Base-by-base conservation (phyloP, 1,284 basidiomycete species). In the Paramarasmius palmivorus region DNA sequence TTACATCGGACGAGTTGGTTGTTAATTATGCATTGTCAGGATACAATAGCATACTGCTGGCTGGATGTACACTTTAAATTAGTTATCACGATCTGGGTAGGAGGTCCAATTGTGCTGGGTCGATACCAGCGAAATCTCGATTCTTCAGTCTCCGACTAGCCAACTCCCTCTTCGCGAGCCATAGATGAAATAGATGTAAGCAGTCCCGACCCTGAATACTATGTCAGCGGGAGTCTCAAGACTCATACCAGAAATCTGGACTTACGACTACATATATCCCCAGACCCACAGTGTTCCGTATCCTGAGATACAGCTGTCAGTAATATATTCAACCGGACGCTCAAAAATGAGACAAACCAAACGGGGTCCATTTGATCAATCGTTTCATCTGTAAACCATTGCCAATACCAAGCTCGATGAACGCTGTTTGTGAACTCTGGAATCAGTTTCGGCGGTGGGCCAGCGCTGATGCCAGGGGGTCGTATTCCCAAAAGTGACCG, bases 181-280 rank as follows among this genome's bases (percentile, higher is more conserved):
- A 57, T n/a, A 57, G 38, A 29, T 57, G 55, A 23, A 57, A 50
- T 17, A 57, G 42, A 20, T 57, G 55, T 8, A 53, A 15, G 32
- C 48, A 53, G 22, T 57, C 55, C 23, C 50, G 52, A 15, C 38
- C 29, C 55, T 57, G n/a, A 40, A 46, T 25, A 19, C 15, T 9
- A 22, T 17, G 37, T 29, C 7, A 25, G 25, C 25, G 36, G 12
- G 1, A 44, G 1, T 19, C n/a, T n/a, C 12, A 25, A 39, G 23
- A 14, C 12, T 29, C 25, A 12, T n/a, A n/a, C n/a, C n/a, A n/a
- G n/a, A n/a, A n/a, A n/a, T n/a, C n/a, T n/a, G n/a, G 29, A 29
- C 51, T 17, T 48, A 57, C 55, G 25, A 51, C 48, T 9, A 57
- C 39, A 23, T 50, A 57, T 9, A 57, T 17, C 37, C 55, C 55